phyloP scores from a whole-genome alignment of 805 yeast genomes.

The Candida orba region DNA sequence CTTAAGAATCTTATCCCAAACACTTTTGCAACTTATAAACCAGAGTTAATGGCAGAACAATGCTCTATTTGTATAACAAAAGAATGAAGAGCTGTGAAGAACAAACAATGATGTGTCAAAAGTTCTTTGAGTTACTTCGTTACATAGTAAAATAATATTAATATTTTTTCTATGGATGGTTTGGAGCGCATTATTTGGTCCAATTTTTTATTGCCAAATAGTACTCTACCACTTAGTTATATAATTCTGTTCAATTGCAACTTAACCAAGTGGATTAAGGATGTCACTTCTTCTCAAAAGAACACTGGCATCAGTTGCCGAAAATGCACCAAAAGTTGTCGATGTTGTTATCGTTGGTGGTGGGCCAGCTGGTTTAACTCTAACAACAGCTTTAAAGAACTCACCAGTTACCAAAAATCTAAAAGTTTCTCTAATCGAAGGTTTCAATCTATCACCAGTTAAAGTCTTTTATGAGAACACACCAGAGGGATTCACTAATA shows the following conservation, averaged over 20 bases:
- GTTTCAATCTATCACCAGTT: slow-evolving; percentile 48
- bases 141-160: too few species aligned
- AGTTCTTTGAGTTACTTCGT: too few species aligned
- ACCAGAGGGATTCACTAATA: slow-evolving; percentile 53
- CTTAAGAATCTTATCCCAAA: background rate
- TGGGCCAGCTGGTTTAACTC: slow-evolving; percentile 92
- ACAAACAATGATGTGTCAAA: too few species aligned
- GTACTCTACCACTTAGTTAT: too few species aligned
- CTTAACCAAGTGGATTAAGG: background rate
- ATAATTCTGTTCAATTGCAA: background rate
- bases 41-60: too few species aligned
- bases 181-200: too few species aligned
- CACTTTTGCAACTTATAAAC: background rate
- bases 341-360: slow-evolving; percentile 92
- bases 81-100: too few species aligned
- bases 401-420: slow-evolving; percentile 56
- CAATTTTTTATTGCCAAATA: too few species aligned
- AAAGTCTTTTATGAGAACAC: slow-evolving; percentile 33
- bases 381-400: slow-evolving; percentile 72
- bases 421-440: slow-evolving; percentile 68
- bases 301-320: slow-evolving; percentile 15
- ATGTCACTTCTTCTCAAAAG: slow-evolving; percentile 20
- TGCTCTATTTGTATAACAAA: too few species aligned
- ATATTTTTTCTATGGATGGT: too few species aligned
- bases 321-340: slow-evolving; percentile 22